phyloP scores from a whole-genome alignment of 2,329 filamentous ascomycete species.

The Ophiostoma perfectum region DNA sequence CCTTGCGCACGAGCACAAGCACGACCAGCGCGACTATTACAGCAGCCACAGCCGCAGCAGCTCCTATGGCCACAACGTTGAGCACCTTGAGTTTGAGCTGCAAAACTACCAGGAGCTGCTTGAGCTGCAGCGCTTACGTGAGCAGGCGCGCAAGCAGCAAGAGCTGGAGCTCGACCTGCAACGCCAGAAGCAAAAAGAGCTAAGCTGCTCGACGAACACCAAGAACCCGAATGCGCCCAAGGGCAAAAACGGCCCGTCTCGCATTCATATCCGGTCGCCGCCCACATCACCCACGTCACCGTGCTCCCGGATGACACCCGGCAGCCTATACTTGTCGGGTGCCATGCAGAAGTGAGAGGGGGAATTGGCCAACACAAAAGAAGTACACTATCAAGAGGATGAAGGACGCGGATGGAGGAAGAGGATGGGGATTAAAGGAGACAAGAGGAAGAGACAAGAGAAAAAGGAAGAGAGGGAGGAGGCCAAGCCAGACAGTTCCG shows the following conservation, averaged over 20 bases:
- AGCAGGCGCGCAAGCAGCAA: slow-evolving; percentile 8
- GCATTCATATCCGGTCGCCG: neutral
- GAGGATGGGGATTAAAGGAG: neutral
- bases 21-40: slow-evolving; percentile 5
- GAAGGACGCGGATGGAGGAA: neutral
- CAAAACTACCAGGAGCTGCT: slow-evolving; percentile 16
- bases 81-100: slow-evolving; percentile 13
- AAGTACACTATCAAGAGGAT: neutral
- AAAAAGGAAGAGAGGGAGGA: neutral
- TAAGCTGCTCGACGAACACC: neutral
- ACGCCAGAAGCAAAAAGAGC: neutral
- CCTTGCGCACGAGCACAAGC: slow-evolving; percentile 2
- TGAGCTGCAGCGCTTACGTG: slow-evolving; percentile 8
- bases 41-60: slow-evolving; percentile 2
- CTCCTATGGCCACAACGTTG: neutral
- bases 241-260: neutral
- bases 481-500: neutral
- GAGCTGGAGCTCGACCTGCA: neutral
- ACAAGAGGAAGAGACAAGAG: neutral
- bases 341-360: neutral
- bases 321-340: neutral
- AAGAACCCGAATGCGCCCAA: neutral
- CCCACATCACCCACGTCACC: slow-evolving; percentile 10
- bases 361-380: neutral
- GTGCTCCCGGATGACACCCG: neutral